Base-by-base conservation (phyloP, 176 grass and related monocot genomes). In the Oryza longistaminata region DNA sequence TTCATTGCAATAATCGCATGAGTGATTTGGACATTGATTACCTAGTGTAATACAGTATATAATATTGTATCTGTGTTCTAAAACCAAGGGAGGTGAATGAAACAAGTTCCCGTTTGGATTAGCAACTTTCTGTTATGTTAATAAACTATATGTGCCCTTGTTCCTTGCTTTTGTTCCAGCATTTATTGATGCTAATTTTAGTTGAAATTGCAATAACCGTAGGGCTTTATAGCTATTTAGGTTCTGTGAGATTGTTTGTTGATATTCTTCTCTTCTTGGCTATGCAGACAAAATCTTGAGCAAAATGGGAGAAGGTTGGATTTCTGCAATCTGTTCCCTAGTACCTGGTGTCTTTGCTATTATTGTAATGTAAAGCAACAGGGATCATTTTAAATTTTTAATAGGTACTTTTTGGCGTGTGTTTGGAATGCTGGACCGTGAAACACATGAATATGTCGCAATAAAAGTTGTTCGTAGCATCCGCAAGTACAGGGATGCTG, bases 351-450 rank as follows among this genome's bases (percentile, higher is more conserved):
- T 80, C 66, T 83, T 82, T 53, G 13, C 24, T 58, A 64, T 68
- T 80, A 62, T 71, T 88, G 68, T 88, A 83, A 80, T 86, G 81
- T 44, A 87, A 76, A 86, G 64, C 71, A 74, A 83, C 33, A 16
- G 3, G 74, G 74, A 78, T 74, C 64, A 76, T 68, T 86, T 82
- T 31, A 31, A 31, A 31, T 31, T 31, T 31, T 31, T 78, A 81
- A 61, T 88, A 98, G 96, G 96, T 85, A 95, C 93, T 21, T 98
- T 98, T 81, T 93, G 96, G n/a, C 93, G 91, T 74, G 96, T 98
- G n/a, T 90, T 86, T 98, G 86, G 96, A 98, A 87, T 98, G 96
- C 73, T 98, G 96, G 96, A 98, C 79, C 93, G 91, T 68, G 93
- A 98, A 86, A 87, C 85, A 77, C 87, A 81, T 22, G 90, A 95